A percentile compares a stretch with the other conserved stretches of the same genome.
These are phyloP conservation scores for Phragmites australis DNA, from an alignment of 176 grass and related monocot species.

Conservation along the genomic window DNA sequence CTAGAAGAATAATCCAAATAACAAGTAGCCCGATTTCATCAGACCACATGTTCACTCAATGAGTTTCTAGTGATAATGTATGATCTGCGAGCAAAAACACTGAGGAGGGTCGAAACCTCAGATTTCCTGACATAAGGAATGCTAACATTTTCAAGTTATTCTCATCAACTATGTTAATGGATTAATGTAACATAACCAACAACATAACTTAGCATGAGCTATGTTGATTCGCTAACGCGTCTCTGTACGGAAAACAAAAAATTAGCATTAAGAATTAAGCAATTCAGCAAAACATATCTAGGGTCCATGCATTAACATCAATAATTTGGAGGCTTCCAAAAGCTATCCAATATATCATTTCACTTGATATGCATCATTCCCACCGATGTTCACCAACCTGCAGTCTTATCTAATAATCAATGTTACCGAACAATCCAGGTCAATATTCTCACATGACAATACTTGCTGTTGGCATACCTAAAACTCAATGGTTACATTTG, in stretches of 20 bases:
- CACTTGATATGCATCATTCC: slow-evolving; percentile 7
- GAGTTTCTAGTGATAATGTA: slow-evolving; percentile 12
- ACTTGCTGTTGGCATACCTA: neutral
- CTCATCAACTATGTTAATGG: neutral
- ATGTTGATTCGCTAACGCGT: neutral
- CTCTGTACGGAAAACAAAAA: neutral
- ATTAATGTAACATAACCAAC: neutral
- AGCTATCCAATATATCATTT: neutral
- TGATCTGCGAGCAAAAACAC: slow-evolving; percentile 8
- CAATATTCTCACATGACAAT: slow-evolving; percentile 28
- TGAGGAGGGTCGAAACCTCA: neutral
- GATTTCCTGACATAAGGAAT: slow-evolving; percentile 23
- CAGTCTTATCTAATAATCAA: slow-evolving; percentile 27
- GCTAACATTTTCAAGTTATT: neutral
- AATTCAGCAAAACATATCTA: slow-evolving; percentile 15
- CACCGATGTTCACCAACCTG: neutral
- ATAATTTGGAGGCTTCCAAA: neutral
- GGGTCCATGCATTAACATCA: slow-evolving; percentile 7
- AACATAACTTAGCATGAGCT: neutral
- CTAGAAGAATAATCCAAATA: neutral
- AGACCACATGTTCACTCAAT: slow-evolving; percentile 9
- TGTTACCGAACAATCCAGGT: neutral
- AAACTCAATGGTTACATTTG: neutral
- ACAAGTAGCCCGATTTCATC: slow-evolving; percentile 20
- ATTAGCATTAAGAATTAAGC: slow-evolving; percentile 12